These are phyloP conservation scores for Ormosia semicastrata DNA, from an alignment of 306 rosid species.

Conservation along the genomic window DNA sequence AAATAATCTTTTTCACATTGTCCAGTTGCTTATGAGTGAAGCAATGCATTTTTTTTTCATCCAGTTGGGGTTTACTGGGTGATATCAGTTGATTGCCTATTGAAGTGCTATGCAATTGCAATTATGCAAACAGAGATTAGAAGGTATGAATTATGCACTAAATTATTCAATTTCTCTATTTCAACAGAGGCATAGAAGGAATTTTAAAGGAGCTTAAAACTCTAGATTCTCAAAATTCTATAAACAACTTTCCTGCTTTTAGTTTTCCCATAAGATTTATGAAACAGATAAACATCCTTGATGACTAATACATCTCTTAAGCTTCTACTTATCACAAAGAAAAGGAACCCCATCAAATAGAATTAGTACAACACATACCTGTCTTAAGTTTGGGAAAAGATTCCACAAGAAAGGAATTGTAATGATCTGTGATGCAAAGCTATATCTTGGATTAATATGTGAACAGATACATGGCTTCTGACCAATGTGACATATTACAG, in stretches of 20 bases:
- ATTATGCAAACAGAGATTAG: neutral
- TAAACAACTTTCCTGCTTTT: neutral
- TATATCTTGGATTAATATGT: constrained; percentile 58
- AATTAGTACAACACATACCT: constrained; percentile 46
- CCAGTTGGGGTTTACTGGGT: neutral
- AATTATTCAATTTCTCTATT: neutral
- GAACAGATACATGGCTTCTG: constrained; percentile 73
- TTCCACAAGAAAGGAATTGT: constrained; percentile 87
- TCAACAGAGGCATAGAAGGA: constrained; percentile 8
- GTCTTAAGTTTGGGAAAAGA: constrained; percentile 67
- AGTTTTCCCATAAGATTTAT: constrained; percentile 4
- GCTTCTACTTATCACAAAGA: neutral
- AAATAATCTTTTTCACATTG: neutral
- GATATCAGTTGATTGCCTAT: constrained; percentile 3
- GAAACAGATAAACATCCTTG: constrained; percentile 19
- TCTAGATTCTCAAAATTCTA: neutral
- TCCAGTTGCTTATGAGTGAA: neutral
- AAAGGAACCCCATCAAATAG: constrained; percentile 16
- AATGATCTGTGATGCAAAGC: constrained; percentile 88
- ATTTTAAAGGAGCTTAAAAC: constrained; percentile 7
- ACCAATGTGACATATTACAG: constrained; percentile 68
- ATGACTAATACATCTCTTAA: neutral
- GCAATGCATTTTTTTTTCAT: neutral
- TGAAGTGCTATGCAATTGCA: neutral
- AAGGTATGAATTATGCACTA: neutral